phyloP scores from a whole-genome alignment of 495 filamentous ascomycete genomes.

The Penicillium pulvis region DNA sequence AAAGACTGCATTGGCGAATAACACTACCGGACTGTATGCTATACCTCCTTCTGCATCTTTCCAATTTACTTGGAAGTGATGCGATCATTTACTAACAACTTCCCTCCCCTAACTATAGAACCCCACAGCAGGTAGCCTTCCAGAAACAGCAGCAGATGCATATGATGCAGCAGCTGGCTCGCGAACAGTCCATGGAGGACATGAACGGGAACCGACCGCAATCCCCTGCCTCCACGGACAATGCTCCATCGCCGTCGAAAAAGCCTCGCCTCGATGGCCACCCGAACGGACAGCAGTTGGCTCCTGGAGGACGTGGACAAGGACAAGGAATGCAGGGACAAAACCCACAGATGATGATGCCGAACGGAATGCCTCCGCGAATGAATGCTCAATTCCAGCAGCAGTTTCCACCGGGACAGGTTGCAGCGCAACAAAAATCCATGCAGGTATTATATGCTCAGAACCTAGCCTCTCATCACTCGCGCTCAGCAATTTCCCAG shows the following conservation, averaged over 20 bases:
- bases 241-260: conserved; percentile 90
- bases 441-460: conserved; percentile 79
- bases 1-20: conserved; percentile 78
- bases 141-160: conserved; percentile 66
- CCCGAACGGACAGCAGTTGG: conserved; percentile 76
- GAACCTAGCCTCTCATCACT: conserved; percentile 76
- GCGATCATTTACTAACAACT: conserved; percentile 2
- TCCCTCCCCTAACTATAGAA: conserved; percentile 24
- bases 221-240: conserved; percentile 80
- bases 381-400: conserved; percentile 75
- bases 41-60: conserved; percentile 3
- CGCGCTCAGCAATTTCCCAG: conserved; percentile 62
- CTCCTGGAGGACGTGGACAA: conserved; percentile 75
- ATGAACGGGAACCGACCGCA: conserved; percentile 79
- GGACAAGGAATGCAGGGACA: conserved; percentile 71
- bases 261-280: conserved; percentile 74
- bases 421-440: conserved; percentile 70
- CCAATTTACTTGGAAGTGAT: neutral
- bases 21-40: conserved; percentile 48
- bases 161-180: conserved; percentile 75
- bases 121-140: conserved; percentile 57
- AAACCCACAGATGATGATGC: conserved; percentile 65
- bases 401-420: conserved; percentile 62
- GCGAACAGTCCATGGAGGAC: conserved; percentile 80
- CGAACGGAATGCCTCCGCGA: conserved; percentile 69